Conservation (phyloP, 2,329 filamentous ascomycete species). For the Diaporthe sp. region DNA sequence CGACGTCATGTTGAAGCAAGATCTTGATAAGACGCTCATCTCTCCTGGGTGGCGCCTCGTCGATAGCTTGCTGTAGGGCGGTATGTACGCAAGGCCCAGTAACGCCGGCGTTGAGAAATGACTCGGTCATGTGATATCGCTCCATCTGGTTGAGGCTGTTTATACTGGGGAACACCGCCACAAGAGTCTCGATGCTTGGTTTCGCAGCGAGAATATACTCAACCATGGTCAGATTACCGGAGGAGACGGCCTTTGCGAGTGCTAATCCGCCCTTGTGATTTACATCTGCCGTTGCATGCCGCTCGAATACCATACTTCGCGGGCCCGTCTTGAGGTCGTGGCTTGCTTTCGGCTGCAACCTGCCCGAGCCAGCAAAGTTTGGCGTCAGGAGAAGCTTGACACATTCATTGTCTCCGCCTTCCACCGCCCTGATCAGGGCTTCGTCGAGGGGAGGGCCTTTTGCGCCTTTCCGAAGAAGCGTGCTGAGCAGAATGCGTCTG, state of each 20-base stretch:
- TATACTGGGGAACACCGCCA: conserved; percentile 62
- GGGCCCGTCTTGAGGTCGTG: conserved; percentile 47
- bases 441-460: conserved; percentile 60
- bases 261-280: conserved; percentile 66
- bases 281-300: conserved; percentile 65
- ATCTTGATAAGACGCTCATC: conserved; percentile 66
- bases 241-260: conserved; percentile 61
- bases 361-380: conserved; percentile 54
- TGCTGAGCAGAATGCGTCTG: conserved; percentile 57
- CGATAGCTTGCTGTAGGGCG: conserved; percentile 66
- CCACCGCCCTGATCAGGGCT: conserved; percentile 62
- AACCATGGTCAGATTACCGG: conserved; percentile 58
- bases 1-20: conserved; percentile 64
- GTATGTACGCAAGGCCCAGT: conserved; percentile 60
- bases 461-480: conserved; percentile 65
- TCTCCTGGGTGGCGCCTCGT: conserved; percentile 58
- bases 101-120: conserved; percentile 63
- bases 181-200: conserved; percentile 61
- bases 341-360: conserved; percentile 42
- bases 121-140: conserved; percentile 62
- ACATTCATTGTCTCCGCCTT: conserved; percentile 61
- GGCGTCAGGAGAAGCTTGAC: conserved; percentile 64
- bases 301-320: conserved; percentile 51
- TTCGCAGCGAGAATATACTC: conserved; percentile 60
- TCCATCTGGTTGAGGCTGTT: conserved; percentile 56